A percentile compares a stretch with the other conserved stretches of the same genome.
Conservation (phyloP, 208 protist genomes). For the Leishmania major region DNA sequence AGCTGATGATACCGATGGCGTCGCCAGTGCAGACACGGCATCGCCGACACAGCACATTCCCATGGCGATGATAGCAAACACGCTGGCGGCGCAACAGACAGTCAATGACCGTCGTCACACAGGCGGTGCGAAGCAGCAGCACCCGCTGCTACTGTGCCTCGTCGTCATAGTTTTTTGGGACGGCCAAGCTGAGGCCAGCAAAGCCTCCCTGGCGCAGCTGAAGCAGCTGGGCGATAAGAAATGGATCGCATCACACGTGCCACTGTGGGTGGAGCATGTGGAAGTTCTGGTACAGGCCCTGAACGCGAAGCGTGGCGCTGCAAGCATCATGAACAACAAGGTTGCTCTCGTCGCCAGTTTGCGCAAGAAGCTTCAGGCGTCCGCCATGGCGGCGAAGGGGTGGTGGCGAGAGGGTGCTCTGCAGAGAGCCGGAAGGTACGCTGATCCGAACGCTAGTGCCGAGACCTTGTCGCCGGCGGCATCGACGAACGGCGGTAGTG, state of each 20-base stretch:
- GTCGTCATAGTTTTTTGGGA: constrained; percentile 82
- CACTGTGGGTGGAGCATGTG: constrained; percentile 28
- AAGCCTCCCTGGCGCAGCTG: constrained; percentile 59
- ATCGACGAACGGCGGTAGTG: neutral
- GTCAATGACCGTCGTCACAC: neutral
- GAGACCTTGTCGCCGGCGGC: neutral
- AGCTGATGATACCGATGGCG: neutral
- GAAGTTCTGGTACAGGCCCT: constrained; percentile 82
- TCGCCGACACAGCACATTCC: constrained; percentile 6
- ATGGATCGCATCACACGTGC: constrained; percentile 6
- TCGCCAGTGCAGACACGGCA: neutral
- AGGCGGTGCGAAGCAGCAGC: neutral
- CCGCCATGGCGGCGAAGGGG: constrained; percentile 15
- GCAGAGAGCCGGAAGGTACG: constrained; percentile 3
- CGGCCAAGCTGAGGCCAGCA: constrained; percentile 55
- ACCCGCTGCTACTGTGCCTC: constrained; percentile 31
- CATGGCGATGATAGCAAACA: constrained; percentile 8
- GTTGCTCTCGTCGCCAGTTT: constrained; percentile 66
- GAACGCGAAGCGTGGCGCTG: constrained; percentile 72
- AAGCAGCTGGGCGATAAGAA: constrained; percentile 49
- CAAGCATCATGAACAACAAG: constrained; percentile 63
- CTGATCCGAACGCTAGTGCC: neutral
- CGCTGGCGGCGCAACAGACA: constrained; percentile 2
- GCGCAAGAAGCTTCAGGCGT: constrained; percentile 54
- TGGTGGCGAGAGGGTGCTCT: constrained; percentile 23